Conservation (phyloP, 2,329 filamentous ascomycete genomes). For the Geosmithia putterillii region DNA sequence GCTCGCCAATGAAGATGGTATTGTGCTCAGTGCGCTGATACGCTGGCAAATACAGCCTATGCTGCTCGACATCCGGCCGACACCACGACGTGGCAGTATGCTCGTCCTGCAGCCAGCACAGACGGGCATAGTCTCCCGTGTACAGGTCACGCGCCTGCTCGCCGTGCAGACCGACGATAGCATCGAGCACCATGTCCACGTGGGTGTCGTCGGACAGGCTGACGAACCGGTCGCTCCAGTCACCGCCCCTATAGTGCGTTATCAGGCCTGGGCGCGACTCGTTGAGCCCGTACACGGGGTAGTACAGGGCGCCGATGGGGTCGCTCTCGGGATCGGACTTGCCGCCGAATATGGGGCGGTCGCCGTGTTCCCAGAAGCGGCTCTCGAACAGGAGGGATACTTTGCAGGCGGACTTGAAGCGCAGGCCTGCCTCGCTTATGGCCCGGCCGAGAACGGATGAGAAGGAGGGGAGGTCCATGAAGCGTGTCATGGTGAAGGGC, state of each 20-base stretch:
- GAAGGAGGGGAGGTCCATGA: conserved; percentile 16
- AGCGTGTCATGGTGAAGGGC: conserved; percentile 18
- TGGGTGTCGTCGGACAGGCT: conserved; percentile 10
- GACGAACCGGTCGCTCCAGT: conserved; percentile 17
- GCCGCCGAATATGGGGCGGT: conserved; percentile 16
- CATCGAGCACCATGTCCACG: conserved; percentile 38
- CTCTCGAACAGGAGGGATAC: conserved; percentile 16
- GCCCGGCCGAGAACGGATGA: conserved; percentile 10
- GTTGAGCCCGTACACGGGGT: conserved; percentile 21
- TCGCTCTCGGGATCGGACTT: conserved; percentile 15
- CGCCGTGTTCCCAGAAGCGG: conserved; percentile 19
- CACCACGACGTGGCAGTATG: conserved; percentile 53
- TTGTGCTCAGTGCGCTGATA: conserved; percentile 57
- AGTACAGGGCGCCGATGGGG: conserved; percentile 19
- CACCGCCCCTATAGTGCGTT: conserved; percentile 15
- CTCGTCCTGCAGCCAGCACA: conserved; percentile 53
- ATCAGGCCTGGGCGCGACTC: conserved; percentile 19
- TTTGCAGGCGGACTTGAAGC: conserved; percentile 18
- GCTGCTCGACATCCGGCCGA: conserved; percentile 47
- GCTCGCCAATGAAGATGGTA: conserved; percentile 58
- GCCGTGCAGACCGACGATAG: conserved; percentile 14
- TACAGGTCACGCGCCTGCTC: conserved; percentile 27
- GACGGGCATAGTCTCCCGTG: conserved; percentile 51
- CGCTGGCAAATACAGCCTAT: conserved; percentile 57
- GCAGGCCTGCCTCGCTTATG: conserved; percentile 13